phyloP scores from a whole-genome alignment of 2,329 filamentous ascomycete species.

The Microascus cirrosus region DNA sequence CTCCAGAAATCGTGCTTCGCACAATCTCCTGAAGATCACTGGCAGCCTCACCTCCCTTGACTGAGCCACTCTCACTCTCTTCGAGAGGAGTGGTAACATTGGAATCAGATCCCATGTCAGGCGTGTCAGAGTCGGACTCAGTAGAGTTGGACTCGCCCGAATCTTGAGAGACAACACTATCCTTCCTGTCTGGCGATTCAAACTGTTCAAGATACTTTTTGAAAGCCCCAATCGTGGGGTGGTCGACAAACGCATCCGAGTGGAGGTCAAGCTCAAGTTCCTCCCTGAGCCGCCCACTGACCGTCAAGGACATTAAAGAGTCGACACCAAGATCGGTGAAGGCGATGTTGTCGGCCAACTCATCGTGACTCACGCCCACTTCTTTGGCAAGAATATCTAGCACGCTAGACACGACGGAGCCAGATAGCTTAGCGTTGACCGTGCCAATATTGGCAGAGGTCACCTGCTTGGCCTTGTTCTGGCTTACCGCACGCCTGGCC shows the following conservation, averaged over 20 bases:
- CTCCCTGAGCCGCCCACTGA: slow-evolving; percentile 44
- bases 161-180: slow-evolving; percentile 13
- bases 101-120: slow-evolving; percentile 35
- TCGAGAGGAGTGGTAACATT: slow-evolving; percentile 41
- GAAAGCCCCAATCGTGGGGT: slow-evolving; percentile 41
- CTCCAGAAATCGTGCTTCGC: slow-evolving; percentile 56
- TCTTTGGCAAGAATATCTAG: slow-evolving; percentile 46
- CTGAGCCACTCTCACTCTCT: slow-evolving; percentile 36
- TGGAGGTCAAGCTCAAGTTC: slow-evolving; percentile 44
- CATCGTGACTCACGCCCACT: slow-evolving; percentile 40
- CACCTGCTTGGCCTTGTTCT: slow-evolving; percentile 32
- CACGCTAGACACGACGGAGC: slow-evolving; percentile 26
- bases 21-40: slow-evolving; percentile 37
- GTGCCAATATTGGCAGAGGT: slow-evolving; percentile 33
- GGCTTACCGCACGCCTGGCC: slow-evolving; percentile 14
- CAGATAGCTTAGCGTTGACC: slow-evolving; percentile 39
- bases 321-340: slow-evolving; percentile 50
- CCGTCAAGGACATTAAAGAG: slow-evolving; percentile 49
- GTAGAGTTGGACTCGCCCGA: slow-evolving; percentile 20
- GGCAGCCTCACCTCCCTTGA: slow-evolving; percentile 26
- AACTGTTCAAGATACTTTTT: slow-evolving; percentile 28
- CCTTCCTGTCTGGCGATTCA: slow-evolving; percentile 15
- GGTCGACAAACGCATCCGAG: slow-evolving; percentile 41
- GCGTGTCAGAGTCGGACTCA: slow-evolving; percentile 28
- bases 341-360: slow-evolving; percentile 43